Conservation (phyloP, 805 yeast species). For the Barnettozyma populi region DNA sequence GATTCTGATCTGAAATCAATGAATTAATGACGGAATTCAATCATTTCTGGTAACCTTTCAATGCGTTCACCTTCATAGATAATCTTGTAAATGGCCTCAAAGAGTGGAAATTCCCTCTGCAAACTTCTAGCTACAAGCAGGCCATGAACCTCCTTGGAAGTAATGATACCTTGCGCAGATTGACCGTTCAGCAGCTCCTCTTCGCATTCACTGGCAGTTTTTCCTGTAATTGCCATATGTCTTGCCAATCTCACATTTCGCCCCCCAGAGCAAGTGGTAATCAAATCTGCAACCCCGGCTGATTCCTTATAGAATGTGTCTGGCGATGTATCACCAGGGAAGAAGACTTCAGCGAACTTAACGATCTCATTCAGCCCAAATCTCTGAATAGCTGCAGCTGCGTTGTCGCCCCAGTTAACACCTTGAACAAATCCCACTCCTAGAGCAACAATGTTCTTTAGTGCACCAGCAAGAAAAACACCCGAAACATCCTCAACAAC, state of each 20-base stretch:
- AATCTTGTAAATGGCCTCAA: conserved; percentile 68
- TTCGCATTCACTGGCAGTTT: conserved; percentile 76
- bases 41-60: conserved; percentile 65
- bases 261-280: conserved; percentile 97
- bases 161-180: conserved; percentile 91
- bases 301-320: conserved; percentile 88
- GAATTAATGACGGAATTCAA: conserved; percentile 32
- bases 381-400: conserved; percentile 96
- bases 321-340: conserved; percentile 40
- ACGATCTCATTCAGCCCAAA: conserved; percentile 89
- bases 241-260: conserved; percentile 90
- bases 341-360: conserved; percentile 76
- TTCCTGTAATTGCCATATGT: conserved; percentile 75
- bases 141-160: conserved; percentile 87
- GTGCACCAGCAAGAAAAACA: conserved; percentile 93
- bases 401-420: conserved; percentile 98
- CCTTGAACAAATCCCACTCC: conserved; percentile 98
- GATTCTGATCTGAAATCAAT: no score
- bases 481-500: conserved; percentile 93
- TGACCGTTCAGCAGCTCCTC: conserved; percentile 87
- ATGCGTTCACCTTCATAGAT: conserved; percentile 70
- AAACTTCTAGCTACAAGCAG: conserved; percentile 27
- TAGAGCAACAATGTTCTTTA: conserved; percentile 92
- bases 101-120: conserved; percentile 66
- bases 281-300: conserved; percentile 97